Evolutionary conservation across 441 rosid species (phyloP).

Genomic region (Gossypium aridum): DNA sequence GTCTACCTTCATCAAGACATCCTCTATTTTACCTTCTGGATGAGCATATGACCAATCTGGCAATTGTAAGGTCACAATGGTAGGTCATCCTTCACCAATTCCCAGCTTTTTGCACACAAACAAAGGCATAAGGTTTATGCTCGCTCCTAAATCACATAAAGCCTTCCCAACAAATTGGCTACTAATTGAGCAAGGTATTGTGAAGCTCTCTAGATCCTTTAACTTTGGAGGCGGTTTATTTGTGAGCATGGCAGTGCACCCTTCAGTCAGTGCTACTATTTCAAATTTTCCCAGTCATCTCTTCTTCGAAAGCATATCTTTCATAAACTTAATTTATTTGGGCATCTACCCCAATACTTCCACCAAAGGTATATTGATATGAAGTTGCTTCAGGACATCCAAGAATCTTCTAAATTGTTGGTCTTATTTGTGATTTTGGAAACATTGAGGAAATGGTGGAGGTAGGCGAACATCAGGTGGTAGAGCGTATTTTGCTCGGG

Average conservation of each 20-base stretch:
- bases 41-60: background rate
- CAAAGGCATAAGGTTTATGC: background rate
- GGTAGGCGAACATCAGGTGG: background rate
- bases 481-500: background rate
- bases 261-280: background rate
- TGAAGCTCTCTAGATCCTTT: background rate
- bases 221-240: background rate
- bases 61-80: background rate
- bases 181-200: background rate
- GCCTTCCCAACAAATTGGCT: background rate
- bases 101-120: background rate
- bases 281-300: background rate
- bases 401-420: background rate
- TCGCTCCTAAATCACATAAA: background rate
- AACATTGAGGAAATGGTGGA: background rate
- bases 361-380: background rate
- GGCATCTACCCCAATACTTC: no score
- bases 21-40: background rate
- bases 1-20: no score
- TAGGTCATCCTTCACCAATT: background rate
- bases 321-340: no score
- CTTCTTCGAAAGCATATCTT: no score
- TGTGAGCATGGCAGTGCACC: background rate
- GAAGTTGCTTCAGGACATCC: background rate
- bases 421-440: background rate